A percentile compares a stretch with the other conserved stretches of the same genome.
Conservation (phyloP, 2,329 filamentous ascomycete genomes). For the Didymella pomorum region DNA sequence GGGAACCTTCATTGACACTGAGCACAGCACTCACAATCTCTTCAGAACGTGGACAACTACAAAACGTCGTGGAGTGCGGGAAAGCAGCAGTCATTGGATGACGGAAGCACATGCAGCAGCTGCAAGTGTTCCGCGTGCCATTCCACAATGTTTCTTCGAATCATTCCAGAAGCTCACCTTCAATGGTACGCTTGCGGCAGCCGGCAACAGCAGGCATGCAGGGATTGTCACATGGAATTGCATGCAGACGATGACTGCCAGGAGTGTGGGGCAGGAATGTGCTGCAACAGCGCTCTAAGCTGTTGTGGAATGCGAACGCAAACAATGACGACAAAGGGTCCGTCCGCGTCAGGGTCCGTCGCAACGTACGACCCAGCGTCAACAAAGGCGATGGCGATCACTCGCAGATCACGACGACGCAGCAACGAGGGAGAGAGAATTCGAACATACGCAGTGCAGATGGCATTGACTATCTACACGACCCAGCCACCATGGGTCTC, state of each 20-base stretch:
- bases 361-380: neutral
- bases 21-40: neutral
- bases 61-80: neutral
- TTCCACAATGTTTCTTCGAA: neutral
- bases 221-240: slow-evolving; percentile 7
- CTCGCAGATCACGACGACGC: neutral
- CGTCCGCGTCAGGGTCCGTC: slow-evolving; percentile 1
- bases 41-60: neutral
- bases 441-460: slow-evolving; percentile 17
- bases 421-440: neutral
- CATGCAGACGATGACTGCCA: neutral
- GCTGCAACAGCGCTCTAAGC: neutral
- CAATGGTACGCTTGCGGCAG: neutral
- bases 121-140: neutral
- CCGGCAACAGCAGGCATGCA: slow-evolving; percentile 2
- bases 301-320: slow-evolving; percentile 11
- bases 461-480: slow-evolving; percentile 22
- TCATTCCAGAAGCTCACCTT: neutral
- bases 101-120: neutral
- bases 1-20: neutral
- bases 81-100: neutral
- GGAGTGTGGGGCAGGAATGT: slow-evolving; percentile 1
- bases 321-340: slow-evolving; percentile 13
- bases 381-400: neutral
- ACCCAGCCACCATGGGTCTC: slow-evolving; percentile 19